These are phyloP conservation scores for Naganishia sp. DNA, from an alignment of 1,284 basidiomycete genomes.

Conservation along the genomic window DNA sequence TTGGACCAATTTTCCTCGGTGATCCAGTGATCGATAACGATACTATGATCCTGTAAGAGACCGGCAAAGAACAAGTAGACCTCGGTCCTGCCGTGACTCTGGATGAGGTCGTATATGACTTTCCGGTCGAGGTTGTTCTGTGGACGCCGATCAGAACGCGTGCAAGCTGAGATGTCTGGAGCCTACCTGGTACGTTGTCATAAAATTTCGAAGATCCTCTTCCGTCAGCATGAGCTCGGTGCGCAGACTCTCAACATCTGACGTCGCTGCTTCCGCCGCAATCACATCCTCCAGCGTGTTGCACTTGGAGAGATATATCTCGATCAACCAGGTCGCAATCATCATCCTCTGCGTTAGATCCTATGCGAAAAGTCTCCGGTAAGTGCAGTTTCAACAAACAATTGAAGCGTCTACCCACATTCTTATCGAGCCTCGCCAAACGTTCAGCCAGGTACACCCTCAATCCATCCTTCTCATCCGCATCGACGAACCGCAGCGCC, in stretches of 20 bases:
- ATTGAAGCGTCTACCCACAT: constrained; percentile 58
- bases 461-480: constrained; percentile 85
- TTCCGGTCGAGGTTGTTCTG: constrained; percentile 78
- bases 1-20: constrained; percentile 88
- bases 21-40: constrained; percentile 90
- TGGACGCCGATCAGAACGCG: constrained; percentile 11
- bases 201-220: constrained; percentile 88
- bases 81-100: constrained; percentile 87
- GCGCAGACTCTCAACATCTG: constrained; percentile 81
- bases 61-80: constrained; percentile 89
- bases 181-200: constrained; percentile 83
- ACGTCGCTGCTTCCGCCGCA: constrained; percentile 72
- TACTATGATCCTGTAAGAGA: constrained; percentile 75
- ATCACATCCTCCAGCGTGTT: constrained; percentile 85
- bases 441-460: constrained; percentile 86
- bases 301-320: constrained; percentile 95
- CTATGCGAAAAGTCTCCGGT: constrained; percentile 54
- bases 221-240: constrained; percentile 81
- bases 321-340: constrained; percentile 97
- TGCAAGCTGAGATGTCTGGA: not conserved
- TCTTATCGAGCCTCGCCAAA: constrained; percentile 77
- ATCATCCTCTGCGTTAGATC: constrained; percentile 94
- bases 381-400: constrained; percentile 18
- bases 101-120: constrained; percentile 88
- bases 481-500: constrained; percentile 84